These are phyloP conservation scores for Lactifluus pinguis DNA, from an alignment of 768 basidiomycete species.

Conservation along the genomic window DNA sequence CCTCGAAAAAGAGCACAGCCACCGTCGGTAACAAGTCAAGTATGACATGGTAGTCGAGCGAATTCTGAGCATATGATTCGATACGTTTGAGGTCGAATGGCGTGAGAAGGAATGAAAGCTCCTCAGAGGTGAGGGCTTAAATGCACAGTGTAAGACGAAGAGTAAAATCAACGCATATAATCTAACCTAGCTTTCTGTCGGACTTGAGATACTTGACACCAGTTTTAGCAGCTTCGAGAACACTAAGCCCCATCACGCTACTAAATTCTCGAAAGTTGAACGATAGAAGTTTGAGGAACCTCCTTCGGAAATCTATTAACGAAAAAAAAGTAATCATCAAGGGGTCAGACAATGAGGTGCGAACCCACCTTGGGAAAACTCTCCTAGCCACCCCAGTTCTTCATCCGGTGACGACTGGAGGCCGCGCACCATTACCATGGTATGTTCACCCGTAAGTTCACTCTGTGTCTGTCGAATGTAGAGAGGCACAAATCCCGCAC, in stretches of 20 bases:
- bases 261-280: conserved; percentile 95
- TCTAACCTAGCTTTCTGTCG: conserved; percentile 32
- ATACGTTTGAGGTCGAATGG: conserved; percentile 96
- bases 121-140: conserved; percentile 38
- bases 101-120: conserved; percentile 57
- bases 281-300: conserved; percentile 83
- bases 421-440: conserved; percentile 89
- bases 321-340: neutral
- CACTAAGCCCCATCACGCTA: conserved; percentile 75
- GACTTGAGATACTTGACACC: conserved; percentile 43
- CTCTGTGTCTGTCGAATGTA: conserved; percentile 91
- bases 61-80: conserved; percentile 91
- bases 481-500: conserved; percentile 81
- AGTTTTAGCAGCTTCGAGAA: conserved; percentile 74
- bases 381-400: conserved; percentile 75
- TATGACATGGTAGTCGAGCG: conserved; percentile 94
- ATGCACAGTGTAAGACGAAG: conserved; percentile 26
- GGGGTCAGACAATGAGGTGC: neutral
- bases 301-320: conserved; percentile 73
- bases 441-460: conserved; percentile 94
- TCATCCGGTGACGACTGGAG: conserved; percentile 55
- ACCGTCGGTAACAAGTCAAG: conserved; percentile 82
- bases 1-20: conserved; percentile 79
- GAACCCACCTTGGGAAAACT: conserved; percentile 72
- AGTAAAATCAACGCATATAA: neutral